Percentiles rank a stretch among this genome's conserved stretches.
Evolutionary conservation across 2,329 filamentous ascomycete genomes (phyloP).

Genomic region (Exophiala aquamarina): DNA sequence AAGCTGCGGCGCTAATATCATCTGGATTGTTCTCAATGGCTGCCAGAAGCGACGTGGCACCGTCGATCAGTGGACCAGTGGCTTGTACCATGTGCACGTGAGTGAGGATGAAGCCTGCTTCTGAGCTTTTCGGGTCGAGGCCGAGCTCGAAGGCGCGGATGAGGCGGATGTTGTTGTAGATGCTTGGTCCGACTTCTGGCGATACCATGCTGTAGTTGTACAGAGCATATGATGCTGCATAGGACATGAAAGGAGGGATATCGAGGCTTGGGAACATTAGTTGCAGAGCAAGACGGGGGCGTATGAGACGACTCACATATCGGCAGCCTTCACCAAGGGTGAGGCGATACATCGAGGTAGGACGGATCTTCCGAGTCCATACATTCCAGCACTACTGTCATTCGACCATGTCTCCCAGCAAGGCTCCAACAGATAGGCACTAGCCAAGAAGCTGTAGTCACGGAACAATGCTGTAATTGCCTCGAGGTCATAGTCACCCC

Average conservation of each 20-base stretch:
- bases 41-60: conserved; percentile 67
- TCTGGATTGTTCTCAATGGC: conserved; percentile 40
- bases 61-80: conserved; percentile 73
- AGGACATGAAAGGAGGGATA: conserved; percentile 93
- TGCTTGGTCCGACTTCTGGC: conserved; percentile 36
- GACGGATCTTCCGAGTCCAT: conserved; percentile 73
- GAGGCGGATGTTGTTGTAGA: conserved; percentile 69
- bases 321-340: conserved; percentile 79
- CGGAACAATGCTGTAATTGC: conserved; percentile 84
- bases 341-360: conserved; percentile 74
- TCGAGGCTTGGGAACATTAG: conserved; percentile 52
- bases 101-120: conserved; percentile 93
- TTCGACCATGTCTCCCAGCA: conserved; percentile 72
- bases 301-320: conserved; percentile 68
- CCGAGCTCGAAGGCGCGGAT: conserved; percentile 90
- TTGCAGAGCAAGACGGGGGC: background rate
- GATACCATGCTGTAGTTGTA: conserved; percentile 65
- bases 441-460: conserved; percentile 89
- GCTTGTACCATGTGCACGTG: conserved; percentile 95
- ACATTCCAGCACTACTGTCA: conserved; percentile 60
- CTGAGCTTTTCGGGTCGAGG: conserved; percentile 80
- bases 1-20: conserved; percentile 20
- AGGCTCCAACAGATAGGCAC: conserved; percentile 85
- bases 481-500: conserved; percentile 65
- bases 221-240: conserved; percentile 62